A percentile compares a stretch with the other conserved stretches of the same genome.
Conservation (phyloP, 129 eudicot genomes). For the Flaveria robusta region DNA sequence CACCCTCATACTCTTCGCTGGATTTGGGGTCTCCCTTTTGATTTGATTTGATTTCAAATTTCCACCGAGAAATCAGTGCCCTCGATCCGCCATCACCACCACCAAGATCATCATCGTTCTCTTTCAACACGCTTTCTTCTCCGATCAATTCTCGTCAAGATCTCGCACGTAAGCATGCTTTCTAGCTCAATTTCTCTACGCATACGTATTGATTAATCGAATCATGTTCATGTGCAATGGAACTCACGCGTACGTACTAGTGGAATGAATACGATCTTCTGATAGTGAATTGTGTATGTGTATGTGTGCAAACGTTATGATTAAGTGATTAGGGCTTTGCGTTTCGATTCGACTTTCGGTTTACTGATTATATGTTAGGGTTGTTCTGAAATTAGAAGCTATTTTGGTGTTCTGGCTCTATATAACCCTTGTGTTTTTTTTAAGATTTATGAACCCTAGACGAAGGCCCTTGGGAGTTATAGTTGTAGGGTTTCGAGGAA, state of each 20-base stretch:
- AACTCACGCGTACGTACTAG: not conserved
- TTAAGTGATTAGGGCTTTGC: not conserved
- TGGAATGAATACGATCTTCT: not conserved
- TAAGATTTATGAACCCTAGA: slow-evolving; percentile 2
- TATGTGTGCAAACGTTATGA: not conserved
- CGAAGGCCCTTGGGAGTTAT: slow-evolving; percentile 7
- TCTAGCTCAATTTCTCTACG: not conserved
- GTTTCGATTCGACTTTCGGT: slow-evolving; percentile 2
- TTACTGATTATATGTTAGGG: not conserved
- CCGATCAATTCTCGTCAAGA: slow-evolving; percentile 27
- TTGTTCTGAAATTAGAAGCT: not conserved
- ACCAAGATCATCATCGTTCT: slow-evolving; percentile 6
- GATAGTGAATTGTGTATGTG: slow-evolving; percentile 5
- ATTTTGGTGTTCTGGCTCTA: not conserved
- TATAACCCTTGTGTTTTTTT: too few species aligned
- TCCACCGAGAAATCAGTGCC: slow-evolving; percentile 33
- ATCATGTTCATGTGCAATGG: slow-evolving; percentile 23
- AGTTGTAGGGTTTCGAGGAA: slow-evolving; percentile 34
- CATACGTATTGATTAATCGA: not conserved
- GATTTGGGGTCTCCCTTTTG: slow-evolving; percentile 7
- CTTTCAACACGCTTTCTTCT: slow-evolving; percentile 38
- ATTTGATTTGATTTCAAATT: slow-evolving; percentile 9
- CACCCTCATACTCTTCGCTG: slow-evolving; percentile 30
- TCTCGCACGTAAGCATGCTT: slow-evolving; percentile 19
- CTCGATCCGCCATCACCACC: slow-evolving; percentile 26